Conservation (phyloP, 2,329 filamentous ascomycete species). For the Hypoxylon sp. region DNA sequence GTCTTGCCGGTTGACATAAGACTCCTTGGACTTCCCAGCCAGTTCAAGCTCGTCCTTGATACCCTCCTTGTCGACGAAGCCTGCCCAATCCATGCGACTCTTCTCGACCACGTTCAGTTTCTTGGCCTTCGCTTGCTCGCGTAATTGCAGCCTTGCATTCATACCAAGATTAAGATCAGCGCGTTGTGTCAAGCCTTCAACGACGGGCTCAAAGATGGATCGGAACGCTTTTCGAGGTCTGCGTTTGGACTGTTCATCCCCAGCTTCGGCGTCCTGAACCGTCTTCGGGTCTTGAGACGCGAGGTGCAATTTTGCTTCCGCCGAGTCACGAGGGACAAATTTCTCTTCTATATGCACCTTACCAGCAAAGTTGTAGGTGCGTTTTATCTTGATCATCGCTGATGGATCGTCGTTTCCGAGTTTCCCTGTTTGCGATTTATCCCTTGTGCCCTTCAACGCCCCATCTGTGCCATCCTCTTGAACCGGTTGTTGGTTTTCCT, state of each 20-base stretch:
- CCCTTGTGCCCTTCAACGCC: conserved; percentile 31
- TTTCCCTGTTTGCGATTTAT: conserved; percentile 23
- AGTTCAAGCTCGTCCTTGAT: conserved; percentile 77
- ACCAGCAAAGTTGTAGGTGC: conserved; percentile 81
- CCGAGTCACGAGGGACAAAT: conserved; percentile 73
- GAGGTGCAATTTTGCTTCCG: conserved; percentile 74
- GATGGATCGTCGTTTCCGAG: conserved; percentile 45
- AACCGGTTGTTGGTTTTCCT: conserved; percentile 34
- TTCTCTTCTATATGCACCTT: conserved; percentile 80
- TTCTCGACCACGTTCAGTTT: conserved; percentile 80
- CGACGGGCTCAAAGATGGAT: conserved; percentile 72
- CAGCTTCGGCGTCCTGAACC: conserved; percentile 44
- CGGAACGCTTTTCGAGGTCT: conserved; percentile 69
- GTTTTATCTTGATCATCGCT: conserved; percentile 73
- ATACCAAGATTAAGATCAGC: conserved; percentile 71
- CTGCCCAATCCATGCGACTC: conserved; percentile 80
- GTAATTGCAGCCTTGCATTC: conserved; percentile 62
- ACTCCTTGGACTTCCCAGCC: conserved; percentile 74
- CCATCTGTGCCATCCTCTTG: conserved; percentile 18
- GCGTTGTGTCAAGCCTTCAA: conserved; percentile 60
- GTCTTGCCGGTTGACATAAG: conserved; percentile 72
- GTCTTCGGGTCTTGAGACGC: conserved; percentile 61
- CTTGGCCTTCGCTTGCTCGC: conserved; percentile 66
- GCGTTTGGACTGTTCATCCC: conserved; percentile 56
- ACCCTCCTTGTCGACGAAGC: conserved; percentile 78